phyloP scores from a whole-genome alignment of 305 asterid species.

The Solanum aculeatissimum region DNA sequence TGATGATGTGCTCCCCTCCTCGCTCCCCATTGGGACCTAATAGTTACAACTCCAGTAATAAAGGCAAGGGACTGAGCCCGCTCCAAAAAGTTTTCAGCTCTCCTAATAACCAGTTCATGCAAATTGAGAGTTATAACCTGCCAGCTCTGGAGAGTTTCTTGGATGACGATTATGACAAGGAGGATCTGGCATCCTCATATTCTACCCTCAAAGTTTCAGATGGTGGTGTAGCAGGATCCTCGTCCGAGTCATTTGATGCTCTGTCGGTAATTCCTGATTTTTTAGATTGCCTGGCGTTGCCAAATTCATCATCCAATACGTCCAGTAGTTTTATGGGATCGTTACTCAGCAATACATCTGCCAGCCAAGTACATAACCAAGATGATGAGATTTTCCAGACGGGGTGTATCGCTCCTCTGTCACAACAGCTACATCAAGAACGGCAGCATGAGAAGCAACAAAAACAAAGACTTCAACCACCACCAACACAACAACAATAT shows the following conservation, averaged over 20 bases:
- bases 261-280: slow-evolving; percentile 33
- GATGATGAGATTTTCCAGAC: slow-evolving; percentile 14
- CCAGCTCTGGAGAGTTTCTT: slow-evolving; percentile 54
- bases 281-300: slow-evolving; percentile 40
- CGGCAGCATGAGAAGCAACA: slow-evolving; percentile 44
- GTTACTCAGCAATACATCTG: background rate
- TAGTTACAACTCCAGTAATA: background rate
- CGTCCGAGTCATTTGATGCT: slow-evolving; percentile 26
- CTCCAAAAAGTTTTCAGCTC: slow-evolving; percentile 57
- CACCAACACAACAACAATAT: slow-evolving; percentile 16
- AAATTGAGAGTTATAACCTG: slow-evolving; percentile 43
- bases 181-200: slow-evolving; percentile 19
- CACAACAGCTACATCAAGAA: slow-evolving; percentile 52
- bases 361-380: background rate
- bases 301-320: slow-evolving; percentile 13
- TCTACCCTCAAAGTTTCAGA: slow-evolving; percentile 20
- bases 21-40: slow-evolving; percentile 35
- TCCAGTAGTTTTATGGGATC: slow-evolving; percentile 16
- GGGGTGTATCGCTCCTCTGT: slow-evolving; percentile 22
- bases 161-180: slow-evolving; percentile 29
- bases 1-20: slow-evolving; percentile 39
- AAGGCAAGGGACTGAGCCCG: slow-evolving; percentile 61
- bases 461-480: slow-evolving; percentile 1
- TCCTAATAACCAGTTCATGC: slow-evolving; percentile 50
- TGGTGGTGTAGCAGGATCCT: slow-evolving; percentile 5